A percentile compares a stretch with the other conserved stretches of the same genome.
Conservation (phyloP, 495 filamentous ascomycete species). For the Hyaloscypha bicolor region DNA sequence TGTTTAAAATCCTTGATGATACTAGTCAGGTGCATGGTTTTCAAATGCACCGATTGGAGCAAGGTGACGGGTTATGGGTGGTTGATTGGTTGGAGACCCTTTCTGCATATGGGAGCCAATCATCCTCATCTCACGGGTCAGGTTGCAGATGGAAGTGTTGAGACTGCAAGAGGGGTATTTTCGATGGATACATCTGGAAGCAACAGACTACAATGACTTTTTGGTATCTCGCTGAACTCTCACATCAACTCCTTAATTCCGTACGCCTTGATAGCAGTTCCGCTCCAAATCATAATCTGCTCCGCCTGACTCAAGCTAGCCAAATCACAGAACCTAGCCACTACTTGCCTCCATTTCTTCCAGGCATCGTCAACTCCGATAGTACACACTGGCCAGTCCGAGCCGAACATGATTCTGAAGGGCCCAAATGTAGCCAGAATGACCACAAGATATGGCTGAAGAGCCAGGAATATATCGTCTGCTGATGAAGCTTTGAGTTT, state of each 20-base stretch:
- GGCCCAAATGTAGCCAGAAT: constrained; percentile 70
- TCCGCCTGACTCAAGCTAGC: constrained; percentile 57
- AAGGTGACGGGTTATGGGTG: neutral
- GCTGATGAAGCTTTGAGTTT: constrained; percentile 38
- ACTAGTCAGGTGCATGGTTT: too few relatives aligned
- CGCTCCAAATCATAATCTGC: constrained; percentile 66
- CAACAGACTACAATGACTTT: neutral
- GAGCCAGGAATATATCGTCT: constrained; percentile 48
- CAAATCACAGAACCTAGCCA: constrained; percentile 61
- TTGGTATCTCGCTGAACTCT: constrained; percentile 17
- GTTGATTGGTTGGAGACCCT: neutral
- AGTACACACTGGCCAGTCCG: constrained; percentile 83
- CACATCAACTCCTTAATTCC: constrained; percentile 45
- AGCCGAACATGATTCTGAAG: constrained; percentile 80
- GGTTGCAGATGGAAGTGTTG: neutral
- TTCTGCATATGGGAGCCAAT: neutral
- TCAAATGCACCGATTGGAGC: neutral
- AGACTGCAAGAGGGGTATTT: neutral
- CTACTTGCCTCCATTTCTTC: constrained; percentile 59
- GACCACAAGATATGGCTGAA: constrained; percentile 67
- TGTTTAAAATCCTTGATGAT: neutral
- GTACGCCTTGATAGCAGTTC: constrained; percentile 69
- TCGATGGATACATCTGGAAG: neutral
- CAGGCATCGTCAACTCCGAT: constrained; percentile 43
- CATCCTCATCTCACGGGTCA: neutral